Evolutionary conservation across 108 stramenopile species (phyloP).

Genomic region (Fragilaria crotonensis): DNA sequence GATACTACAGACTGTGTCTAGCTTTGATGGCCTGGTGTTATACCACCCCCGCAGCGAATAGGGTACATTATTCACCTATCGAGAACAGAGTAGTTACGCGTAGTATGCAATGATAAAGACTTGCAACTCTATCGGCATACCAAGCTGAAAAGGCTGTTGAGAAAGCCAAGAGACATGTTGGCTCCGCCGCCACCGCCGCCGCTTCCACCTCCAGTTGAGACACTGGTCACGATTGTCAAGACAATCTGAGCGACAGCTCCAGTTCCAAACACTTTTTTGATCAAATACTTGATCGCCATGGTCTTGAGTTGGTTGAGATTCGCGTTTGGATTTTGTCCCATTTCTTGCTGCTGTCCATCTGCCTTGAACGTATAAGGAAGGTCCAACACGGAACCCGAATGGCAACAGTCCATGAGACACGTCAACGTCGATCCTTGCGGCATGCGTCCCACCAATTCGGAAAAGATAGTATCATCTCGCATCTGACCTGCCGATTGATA

Average conservation of each 20-base stretch:
- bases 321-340: background rate
- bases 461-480: constrained; percentile 74
- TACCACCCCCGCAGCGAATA: no score
- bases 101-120: no score
- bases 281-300: background rate
- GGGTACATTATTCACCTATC: no score
- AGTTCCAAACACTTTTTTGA: background rate
- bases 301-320: background rate
- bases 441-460: constrained; percentile 51
- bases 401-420: constrained; percentile 69
- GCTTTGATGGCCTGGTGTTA: no score
- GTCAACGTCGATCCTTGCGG: constrained; percentile 40
- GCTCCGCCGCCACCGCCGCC: no score
- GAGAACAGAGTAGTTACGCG: no score
- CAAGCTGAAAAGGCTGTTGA: no score
- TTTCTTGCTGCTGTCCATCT: constrained; percentile 22
- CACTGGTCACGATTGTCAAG: background rate
- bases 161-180: no score
- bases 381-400: constrained; percentile 83
- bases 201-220: no score
- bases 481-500: constrained; percentile 57
- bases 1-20: no score
- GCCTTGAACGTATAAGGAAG: constrained; percentile 62
- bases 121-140: no score
- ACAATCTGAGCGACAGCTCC: background rate